phyloP scores from a whole-genome alignment of 768 basidiomycete genomes.

The Suillus discolor region DNA sequence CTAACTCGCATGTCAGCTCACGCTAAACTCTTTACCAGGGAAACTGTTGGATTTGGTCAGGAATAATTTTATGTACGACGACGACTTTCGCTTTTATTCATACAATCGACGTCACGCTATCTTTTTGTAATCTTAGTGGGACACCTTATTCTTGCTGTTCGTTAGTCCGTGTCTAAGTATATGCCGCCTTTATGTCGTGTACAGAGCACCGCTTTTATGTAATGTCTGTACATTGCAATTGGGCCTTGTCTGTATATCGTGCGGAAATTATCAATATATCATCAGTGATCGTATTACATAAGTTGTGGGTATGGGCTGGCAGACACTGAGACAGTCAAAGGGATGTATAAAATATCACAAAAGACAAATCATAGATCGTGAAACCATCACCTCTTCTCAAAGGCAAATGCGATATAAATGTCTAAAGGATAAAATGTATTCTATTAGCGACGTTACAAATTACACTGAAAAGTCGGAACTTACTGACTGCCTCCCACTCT shows the following conservation, averaged over 20 bases:
- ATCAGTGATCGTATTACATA: neutral
- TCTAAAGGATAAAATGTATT: constrained; percentile 47
- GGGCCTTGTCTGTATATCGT: neutral
- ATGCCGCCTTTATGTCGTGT: neutral
- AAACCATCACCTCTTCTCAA: constrained; percentile 60
- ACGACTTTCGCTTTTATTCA: constrained; percentile 9
- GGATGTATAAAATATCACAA: constrained; percentile 11
- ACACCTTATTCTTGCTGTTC: constrained; percentile 19
- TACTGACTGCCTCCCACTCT: constrained; percentile 99
- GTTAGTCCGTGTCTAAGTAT: constrained; percentile 2
- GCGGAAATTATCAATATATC: neutral
- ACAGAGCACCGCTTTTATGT: neutral
- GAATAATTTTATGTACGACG: constrained; percentile 52
- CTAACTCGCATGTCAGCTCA: constrained; percentile 13
- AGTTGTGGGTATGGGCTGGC: neutral
- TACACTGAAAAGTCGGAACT: constrained; percentile 35
- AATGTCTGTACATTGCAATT: too few species aligned
- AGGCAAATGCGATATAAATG: constrained; percentile 92
- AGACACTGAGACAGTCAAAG: neutral
- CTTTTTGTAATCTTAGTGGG: constrained; percentile 32
- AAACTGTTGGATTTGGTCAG: constrained; percentile 94
- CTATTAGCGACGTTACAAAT: neutral
- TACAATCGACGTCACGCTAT: constrained; percentile 25
- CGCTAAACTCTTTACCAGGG: constrained; percentile 46
- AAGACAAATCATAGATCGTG: neutral